Conservation (phyloP, 2,329 filamentous ascomycete species). For the Myotisia sp. region DNA sequence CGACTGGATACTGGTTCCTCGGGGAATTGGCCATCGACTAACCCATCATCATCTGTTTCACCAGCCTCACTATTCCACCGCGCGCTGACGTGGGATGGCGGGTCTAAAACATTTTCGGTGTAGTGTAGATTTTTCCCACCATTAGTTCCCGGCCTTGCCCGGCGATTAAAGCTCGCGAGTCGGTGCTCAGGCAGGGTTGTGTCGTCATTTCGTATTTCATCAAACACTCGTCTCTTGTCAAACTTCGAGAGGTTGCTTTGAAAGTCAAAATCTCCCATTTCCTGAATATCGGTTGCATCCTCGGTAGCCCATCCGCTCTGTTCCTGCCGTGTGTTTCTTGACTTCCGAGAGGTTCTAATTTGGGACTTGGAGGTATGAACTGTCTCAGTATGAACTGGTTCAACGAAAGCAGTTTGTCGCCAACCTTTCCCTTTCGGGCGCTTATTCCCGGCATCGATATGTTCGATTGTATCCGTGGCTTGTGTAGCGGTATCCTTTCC, state of each 20-base stretch:
- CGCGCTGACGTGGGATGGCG: conserved; percentile 28
- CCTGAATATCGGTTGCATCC: conserved; percentile 86
- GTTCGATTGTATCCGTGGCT: background rate
- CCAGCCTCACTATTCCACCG: conserved; percentile 62
- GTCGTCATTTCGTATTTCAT: conserved; percentile 80
- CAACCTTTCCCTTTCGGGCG: conserved; percentile 46
- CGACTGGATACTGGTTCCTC: conserved; percentile 35
- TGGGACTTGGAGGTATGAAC: conserved; percentile 19
- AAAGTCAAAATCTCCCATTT: conserved; percentile 91
- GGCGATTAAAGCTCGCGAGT: conserved; percentile 76
- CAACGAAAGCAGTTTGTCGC: conserved; percentile 52
- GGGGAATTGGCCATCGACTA: conserved; percentile 28
- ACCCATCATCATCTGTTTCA: conserved; percentile 37
- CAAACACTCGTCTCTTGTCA: conserved; percentile 82
- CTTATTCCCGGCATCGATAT: conserved; percentile 12
- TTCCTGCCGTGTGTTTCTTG: conserved; percentile 36
- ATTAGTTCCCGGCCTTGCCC: conserved; percentile 50
- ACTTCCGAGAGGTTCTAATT: conserved; percentile 33
- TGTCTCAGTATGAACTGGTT: conserved; percentile 37
- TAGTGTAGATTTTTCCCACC: conserved; percentile 84
- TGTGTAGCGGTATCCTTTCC: conserved; percentile 25
- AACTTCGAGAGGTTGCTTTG: conserved; percentile 81
- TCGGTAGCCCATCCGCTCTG: conserved; percentile 89
- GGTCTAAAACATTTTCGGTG: conserved; percentile 77
- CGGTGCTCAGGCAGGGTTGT: conserved; percentile 76